Conservation (phyloP, 257 asterid species). For the Nicotiana tomentosiformis region DNA sequence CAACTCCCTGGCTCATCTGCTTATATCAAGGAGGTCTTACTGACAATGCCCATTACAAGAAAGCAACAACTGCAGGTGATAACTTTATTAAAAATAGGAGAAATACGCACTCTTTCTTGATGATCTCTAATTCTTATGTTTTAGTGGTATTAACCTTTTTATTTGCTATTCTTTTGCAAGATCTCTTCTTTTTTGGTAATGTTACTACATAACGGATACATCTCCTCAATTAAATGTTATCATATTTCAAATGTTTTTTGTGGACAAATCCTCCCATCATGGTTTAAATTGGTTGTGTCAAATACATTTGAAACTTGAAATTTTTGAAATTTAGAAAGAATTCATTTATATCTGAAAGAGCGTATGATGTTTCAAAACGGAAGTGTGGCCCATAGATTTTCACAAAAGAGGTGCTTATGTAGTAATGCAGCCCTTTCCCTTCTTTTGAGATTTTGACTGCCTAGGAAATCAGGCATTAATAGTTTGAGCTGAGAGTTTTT, state of each 20-base stretch:
- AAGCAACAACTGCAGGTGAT: conserved; percentile 93
- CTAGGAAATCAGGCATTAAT: neutral
- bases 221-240: neutral
- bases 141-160: neutral
- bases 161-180: neutral
- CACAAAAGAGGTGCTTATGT: neutral
- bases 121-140: neutral
- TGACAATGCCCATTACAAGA: conserved; percentile 64
- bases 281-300: neutral
- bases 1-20: conserved; percentile 73
- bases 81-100: neutral
- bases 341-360: neutral
- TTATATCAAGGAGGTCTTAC: conserved; percentile 62
- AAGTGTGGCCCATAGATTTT: neutral
- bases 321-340: neutral
- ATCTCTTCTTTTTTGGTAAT: neutral
- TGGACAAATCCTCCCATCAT: neutral
- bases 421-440: neutral
- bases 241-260: neutral
- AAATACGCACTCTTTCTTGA: neutral
- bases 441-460: neutral
- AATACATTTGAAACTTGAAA: neutral
- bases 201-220: neutral
- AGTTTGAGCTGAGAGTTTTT: neutral
- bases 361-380: neutral